These are phyloP conservation scores for Ajuga reptans DNA, from an alignment of 305 asterid species.

Conservation along the genomic window DNA sequence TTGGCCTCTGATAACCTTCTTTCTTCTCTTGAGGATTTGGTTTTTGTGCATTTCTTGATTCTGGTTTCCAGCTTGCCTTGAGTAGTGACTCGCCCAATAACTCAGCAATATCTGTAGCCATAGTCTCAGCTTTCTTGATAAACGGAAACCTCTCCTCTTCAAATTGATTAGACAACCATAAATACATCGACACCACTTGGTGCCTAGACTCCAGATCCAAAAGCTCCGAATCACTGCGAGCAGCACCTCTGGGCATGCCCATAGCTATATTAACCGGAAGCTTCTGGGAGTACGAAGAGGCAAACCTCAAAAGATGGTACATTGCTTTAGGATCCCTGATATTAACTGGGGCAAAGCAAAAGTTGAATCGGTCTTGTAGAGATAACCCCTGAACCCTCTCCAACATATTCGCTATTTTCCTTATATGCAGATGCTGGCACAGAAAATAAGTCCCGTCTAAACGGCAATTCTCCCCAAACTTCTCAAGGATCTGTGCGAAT, in stretches of 20 bases:
- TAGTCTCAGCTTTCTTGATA: slow-evolving; percentile 63
- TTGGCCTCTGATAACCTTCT: slow-evolving; percentile 55
- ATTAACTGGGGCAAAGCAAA: slow-evolving; percentile 88
- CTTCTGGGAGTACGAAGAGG: slow-evolving; percentile 56
- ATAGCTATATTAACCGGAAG: slow-evolving; percentile 78
- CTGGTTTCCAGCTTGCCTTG: slow-evolving; percentile 78
- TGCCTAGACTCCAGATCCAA: slow-evolving; percentile 91
- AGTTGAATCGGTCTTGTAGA: slow-evolving; percentile 76
- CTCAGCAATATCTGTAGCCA: slow-evolving; percentile 76
- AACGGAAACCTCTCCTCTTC: slow-evolving; percentile 54
- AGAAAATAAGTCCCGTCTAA: slow-evolving; percentile 71
- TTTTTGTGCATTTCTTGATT: slow-evolving; percentile 51
- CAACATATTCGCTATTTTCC: slow-evolving; percentile 79
- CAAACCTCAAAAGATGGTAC: slow-evolving; percentile 77
- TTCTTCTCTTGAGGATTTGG: slow-evolving; percentile 37
- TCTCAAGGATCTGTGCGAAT: slow-evolving; percentile 56
- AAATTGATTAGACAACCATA: slow-evolving; percentile 61
- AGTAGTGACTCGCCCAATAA: slow-evolving; percentile 73
- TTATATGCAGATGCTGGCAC: slow-evolving; percentile 65
- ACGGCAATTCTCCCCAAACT: slow-evolving; percentile 57
- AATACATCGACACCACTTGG: slow-evolving; percentile 83
- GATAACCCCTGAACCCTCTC: slow-evolving; percentile 68
- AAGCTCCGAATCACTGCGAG: slow-evolving; percentile 81
- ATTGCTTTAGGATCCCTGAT: slow-evolving; percentile 83
- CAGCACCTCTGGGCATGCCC: slow-evolving; percentile 72